phyloP scores from a whole-genome alignment of 352 stramenopile species.

The Globisporangium emineosum region DNA sequence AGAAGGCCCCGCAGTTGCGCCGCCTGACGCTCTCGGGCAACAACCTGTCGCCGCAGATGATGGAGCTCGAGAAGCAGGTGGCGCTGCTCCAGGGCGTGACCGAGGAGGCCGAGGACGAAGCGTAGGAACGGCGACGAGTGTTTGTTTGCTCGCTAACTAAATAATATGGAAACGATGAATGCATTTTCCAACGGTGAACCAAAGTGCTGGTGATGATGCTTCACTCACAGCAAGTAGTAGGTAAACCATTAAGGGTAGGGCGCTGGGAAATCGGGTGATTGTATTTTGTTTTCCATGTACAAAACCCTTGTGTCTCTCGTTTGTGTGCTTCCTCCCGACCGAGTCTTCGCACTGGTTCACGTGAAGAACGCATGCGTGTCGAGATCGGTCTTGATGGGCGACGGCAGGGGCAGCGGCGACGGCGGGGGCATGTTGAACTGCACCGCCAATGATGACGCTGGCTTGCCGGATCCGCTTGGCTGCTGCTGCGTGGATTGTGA shows the following conservation, averaged over 20 bases:
- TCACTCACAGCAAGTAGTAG: no score
- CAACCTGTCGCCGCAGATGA: constrained; percentile 43
- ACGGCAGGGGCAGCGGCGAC: constrained; percentile 62
- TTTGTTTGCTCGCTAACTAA: no score
- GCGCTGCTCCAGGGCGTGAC: constrained; percentile 43
- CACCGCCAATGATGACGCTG: neutral
- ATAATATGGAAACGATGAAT: no score
- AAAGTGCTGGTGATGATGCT: no score
- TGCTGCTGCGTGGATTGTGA: neutral
- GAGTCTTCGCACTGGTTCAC: constrained; percentile 24
- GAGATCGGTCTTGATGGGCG: constrained; percentile 82
- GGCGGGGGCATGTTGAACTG: constrained; percentile 12
- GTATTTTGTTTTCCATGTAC: no score
- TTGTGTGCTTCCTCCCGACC: no score
- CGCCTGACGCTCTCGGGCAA: constrained; percentile 83
- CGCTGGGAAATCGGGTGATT: no score
- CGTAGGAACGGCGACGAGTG: no score
- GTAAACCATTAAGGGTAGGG: no score
- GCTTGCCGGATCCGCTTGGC: neutral
- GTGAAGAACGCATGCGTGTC: constrained; percentile 86
- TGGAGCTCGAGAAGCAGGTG: constrained; percentile 68
- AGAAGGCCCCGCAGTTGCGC: constrained; percentile 64
- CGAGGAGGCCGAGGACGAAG: constrained; percentile 52
- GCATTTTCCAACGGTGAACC: no score
- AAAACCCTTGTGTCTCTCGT: no score